Base-by-base conservation (phyloP, 495 filamentous ascomycete genomes). In the Aspergillus mulundensis region DNA sequence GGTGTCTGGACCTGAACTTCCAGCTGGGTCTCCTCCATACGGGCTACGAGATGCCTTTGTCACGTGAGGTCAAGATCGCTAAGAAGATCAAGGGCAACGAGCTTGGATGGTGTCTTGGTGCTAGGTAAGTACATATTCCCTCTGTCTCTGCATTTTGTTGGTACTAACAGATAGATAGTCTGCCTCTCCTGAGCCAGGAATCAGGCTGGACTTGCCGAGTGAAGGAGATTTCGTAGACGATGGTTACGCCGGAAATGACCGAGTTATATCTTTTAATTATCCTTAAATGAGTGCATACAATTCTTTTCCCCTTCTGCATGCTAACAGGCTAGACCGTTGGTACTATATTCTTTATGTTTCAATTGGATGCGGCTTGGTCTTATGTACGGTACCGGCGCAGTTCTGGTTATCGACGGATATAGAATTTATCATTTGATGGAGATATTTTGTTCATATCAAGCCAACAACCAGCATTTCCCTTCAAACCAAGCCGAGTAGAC, bases 61-160 rank as follows among this genome's bases (percentile, higher is more conserved):
- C 94, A 55, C 83, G 94, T 19, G 93, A 97, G 74, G 91, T 98
- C 51, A 90, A 88, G 79, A 95, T 96, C 62, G 94, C 94, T 25
- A 97, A 98, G 88, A 93, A 96, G 82, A 94, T 97, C 62, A 93
- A 93, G 78, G 85, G 85, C 32, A 96, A 96, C 70, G 95, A 98
- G 79, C 74, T 98, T 54, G 94, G 94, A 46, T 98, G 94, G 94
- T 97, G 92, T 75, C 77, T 98, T 69, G 94, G 94, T 63, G 94
- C 94, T 56, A 97, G 90, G 90, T 92, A 81, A 74, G 83, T 12
- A 15, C n/a, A n/a, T n/a, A 23, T 30, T 19, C 44, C 53, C 21
- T 47, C 48, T 34, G n/a, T 54, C 16, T 44, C 24, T 63, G 8
- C 24, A 44, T 44, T 7, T 15, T 18, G n/a, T 21, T 18, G n/a